Conservation (phyloP, 148 eudicot genomes). For the Diospyros lotus region DNA sequence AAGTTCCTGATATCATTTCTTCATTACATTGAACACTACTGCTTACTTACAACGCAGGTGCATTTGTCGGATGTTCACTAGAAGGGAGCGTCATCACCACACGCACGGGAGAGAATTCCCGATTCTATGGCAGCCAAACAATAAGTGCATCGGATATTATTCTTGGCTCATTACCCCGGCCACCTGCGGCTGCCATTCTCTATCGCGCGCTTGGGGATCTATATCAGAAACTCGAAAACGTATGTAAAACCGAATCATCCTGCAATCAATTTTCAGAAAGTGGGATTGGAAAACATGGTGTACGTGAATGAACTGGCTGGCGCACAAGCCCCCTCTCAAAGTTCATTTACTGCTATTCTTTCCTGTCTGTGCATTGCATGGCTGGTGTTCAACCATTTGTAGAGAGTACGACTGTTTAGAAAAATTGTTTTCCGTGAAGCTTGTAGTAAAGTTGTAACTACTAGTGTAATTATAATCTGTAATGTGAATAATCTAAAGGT, state of each 20-base stretch:
- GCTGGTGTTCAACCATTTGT: not conserved
- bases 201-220: slow-evolving; percentile 60
- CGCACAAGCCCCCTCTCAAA: not conserved
- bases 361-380: not conserved
- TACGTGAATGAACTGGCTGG: not conserved
- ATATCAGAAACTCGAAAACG: slow-evolving; percentile 42
- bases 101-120: slow-evolving; percentile 53
- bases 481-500: too few species aligned
- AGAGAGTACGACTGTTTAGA: not conserved
- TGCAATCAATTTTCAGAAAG: not conserved
- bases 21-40: not conserved
- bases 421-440: not conserved
- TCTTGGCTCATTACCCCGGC: slow-evolving; percentile 65
- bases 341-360: not conserved
- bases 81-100: slow-evolving; percentile 78
- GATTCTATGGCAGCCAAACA: slow-evolving; percentile 71
- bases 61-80: slow-evolving; percentile 77
- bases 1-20: not conserved
- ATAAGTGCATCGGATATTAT: slow-evolving; percentile 64
- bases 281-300: not conserved
- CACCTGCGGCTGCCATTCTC: slow-evolving; percentile 79
- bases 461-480: too few species aligned
- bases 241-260: not conserved
- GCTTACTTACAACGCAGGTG: slow-evolving; percentile 47
- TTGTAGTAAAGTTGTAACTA: too few species aligned